phyloP scores from a whole-genome alignment of 495 filamentous ascomycete species.

The Cudoniella acicularis region DNA sequence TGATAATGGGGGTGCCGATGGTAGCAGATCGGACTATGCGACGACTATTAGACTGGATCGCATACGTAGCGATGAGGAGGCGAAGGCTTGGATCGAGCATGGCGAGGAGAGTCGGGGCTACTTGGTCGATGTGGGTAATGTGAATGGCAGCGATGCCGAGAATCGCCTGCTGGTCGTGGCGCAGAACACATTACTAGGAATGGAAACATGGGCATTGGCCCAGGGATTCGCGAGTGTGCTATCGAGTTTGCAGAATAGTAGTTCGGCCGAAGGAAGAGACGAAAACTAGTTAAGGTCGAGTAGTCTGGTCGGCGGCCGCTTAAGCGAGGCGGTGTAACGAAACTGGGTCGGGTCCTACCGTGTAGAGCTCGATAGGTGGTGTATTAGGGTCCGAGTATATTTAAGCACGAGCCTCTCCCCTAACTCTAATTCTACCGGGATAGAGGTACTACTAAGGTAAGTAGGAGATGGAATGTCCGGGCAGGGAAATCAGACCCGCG shows the following conservation, averaged over 20 bases:
- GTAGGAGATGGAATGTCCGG: no score
- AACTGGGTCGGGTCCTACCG: no score
- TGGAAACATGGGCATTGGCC: neutral
- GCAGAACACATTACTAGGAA: neutral
- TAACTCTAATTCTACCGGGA: no score
- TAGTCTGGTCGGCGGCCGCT: no score
- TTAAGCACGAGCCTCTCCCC: no score
- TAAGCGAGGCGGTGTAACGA: no score
- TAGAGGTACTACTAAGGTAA: no score
- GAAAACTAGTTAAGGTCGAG: slow-evolving; percentile 1
- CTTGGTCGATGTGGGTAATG: neutral
- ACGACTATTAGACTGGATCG: neutral
- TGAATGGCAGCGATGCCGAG: neutral
- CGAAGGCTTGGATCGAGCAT: neutral
- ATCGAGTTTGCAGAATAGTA: neutral
- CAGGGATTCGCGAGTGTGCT: neutral
- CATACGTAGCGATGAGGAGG: neutral
- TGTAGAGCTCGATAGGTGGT: no score
- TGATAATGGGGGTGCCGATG: neutral
- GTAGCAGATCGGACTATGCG: neutral
- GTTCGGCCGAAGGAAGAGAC: neutral
- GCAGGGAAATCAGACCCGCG: no score
- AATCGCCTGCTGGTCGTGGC: neutral
- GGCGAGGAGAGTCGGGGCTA: neutral
- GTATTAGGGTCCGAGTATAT: no score